Evolutionary conservation across 1,284 basidiomycete species (phyloP), one percentile per base, ranked within the genome.

Genomic region (Coniophora puteana): DNA sequence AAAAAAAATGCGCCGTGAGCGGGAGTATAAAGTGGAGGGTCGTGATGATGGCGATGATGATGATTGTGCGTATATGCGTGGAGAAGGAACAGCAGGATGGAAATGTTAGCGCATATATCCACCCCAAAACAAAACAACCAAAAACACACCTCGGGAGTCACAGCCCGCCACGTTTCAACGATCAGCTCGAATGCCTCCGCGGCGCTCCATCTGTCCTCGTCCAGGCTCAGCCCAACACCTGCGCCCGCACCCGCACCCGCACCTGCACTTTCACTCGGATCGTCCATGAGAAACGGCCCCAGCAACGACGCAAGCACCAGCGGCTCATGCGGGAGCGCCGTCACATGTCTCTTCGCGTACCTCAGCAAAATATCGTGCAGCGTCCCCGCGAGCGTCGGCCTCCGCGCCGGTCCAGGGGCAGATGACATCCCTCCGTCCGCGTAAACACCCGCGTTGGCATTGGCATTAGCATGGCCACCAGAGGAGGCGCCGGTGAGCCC

Each of bases 181-280:
- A 76, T 57, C 17, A 76, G 56, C 44, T 83, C 79, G 50, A 84
- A 85, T 0, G 74, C 62, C 41, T 84, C 81, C 8, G 80, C 58
- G 0, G 81, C 73, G n/a, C 68, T 62, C 48, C 66, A 67, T 41
- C 72, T 69, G 45, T 84, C 82, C 17, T 75, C 69, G 24, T 74
- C 72, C 4, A 66, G 46, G 23, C 56, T 51, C 4, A 56, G 42
- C 3, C 61, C 61, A n/a, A n/a, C n/a, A n/a, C n/a, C n/a, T n/a
- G n/a, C n/a, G n/a, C n/a, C n/a, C n/a, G n/a, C n/a, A n/a, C n/a
- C n/a, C n/a, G n/a, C n/a, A n/a, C n/a, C n/a, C n/a, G n/a, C n/a
- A n/a, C n/a, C n/a, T n/a, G n/a, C n/a, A 14, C 53, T 55, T n/a
- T 36, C 34, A 17, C 22, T 45, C 12, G n/a, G 22, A 16, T 66